These are phyloP conservation scores for Stachybotrys elegans DNA, from an alignment of 2,329 filamentous ascomycete species.

Conservation along the genomic window DNA sequence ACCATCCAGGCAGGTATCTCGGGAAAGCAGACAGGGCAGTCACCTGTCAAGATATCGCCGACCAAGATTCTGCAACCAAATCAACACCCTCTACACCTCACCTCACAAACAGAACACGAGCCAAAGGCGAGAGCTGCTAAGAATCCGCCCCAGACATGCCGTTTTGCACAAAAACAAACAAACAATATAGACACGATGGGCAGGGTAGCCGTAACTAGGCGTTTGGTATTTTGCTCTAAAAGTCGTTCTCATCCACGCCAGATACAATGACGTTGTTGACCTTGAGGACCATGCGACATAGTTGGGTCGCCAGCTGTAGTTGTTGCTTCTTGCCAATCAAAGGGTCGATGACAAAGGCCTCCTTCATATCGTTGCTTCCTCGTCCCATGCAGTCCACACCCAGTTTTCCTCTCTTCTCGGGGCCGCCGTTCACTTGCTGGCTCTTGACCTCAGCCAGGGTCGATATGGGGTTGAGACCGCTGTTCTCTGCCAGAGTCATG, in stretches of 20 bases:
- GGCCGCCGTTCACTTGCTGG: constrained; percentile 77
- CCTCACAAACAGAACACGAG: too few relatives aligned
- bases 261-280: constrained; percentile 94
- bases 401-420: constrained; percentile 52
- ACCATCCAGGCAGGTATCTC: constrained; percentile 39
- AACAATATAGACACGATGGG: background rate
- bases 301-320: constrained; percentile 89
- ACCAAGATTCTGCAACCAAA: too few relatives aligned
- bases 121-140: too few relatives aligned
- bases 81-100: too few relatives aligned
- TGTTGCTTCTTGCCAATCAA: constrained; percentile 98
- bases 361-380: constrained; percentile 94
- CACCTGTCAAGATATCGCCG: too few relatives aligned
- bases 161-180: too few relatives aligned
- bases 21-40: too few relatives aligned
- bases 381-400: constrained; percentile 98
- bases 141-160: too few relatives aligned
- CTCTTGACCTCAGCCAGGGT: constrained; percentile 94
- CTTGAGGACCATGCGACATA: constrained; percentile 98
- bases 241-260: constrained; percentile 82
- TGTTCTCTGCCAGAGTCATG: constrained; percentile 97
- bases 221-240: constrained; percentile 45
- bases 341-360: constrained; percentile 96
- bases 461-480: constrained; percentile 90
- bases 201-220: too few relatives aligned